These are phyloP conservation scores for Hortiboletus flavorubellus DNA, from an alignment of 768 basidiomycete genomes.

Conservation along the genomic window DNA sequence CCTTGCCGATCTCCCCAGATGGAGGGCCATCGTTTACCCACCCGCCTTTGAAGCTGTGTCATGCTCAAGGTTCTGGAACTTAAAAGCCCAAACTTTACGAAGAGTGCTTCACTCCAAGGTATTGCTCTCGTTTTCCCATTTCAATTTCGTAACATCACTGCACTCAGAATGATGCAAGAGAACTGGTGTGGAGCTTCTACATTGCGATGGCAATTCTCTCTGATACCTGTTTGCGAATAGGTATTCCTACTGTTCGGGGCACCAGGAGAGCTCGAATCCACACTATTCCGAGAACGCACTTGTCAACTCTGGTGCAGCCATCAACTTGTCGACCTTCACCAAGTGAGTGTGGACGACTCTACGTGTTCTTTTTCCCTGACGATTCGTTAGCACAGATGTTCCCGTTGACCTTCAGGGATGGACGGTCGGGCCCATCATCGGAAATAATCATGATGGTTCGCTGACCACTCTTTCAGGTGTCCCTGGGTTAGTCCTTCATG, in stretches of 20 bases:
- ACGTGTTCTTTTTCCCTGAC: constrained; percentile 2
- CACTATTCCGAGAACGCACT: not conserved
- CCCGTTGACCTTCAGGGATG: not conserved
- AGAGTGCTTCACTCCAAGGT: not conserved
- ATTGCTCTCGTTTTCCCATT: not conserved
- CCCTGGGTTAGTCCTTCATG: constrained; percentile 12
- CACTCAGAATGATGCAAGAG: constrained; percentile 9
- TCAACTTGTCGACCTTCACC: not conserved
- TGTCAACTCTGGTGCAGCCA: not conserved
- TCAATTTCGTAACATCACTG: not conserved
- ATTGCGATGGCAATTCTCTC: not conserved
- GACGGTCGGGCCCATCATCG: not conserved
- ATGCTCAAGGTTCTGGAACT: not conserved
- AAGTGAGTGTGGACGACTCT: constrained; percentile 10
- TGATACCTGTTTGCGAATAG: constrained; percentile 8
- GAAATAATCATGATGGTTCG: not conserved
- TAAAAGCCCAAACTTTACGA: constrained; percentile 4
- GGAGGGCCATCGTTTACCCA: not conserved
- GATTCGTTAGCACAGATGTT: not conserved
- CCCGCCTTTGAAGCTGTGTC: constrained; percentile 12
- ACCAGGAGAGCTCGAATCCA: not conserved
- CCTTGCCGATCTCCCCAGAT: not conserved
- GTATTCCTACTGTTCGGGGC: not conserved
- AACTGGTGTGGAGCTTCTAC: constrained; percentile 4
- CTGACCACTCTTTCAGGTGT: not conserved